Conservation (phyloP, 2,329 filamentous ascomycete genomes). For the Trichoderma koningii region DNA sequence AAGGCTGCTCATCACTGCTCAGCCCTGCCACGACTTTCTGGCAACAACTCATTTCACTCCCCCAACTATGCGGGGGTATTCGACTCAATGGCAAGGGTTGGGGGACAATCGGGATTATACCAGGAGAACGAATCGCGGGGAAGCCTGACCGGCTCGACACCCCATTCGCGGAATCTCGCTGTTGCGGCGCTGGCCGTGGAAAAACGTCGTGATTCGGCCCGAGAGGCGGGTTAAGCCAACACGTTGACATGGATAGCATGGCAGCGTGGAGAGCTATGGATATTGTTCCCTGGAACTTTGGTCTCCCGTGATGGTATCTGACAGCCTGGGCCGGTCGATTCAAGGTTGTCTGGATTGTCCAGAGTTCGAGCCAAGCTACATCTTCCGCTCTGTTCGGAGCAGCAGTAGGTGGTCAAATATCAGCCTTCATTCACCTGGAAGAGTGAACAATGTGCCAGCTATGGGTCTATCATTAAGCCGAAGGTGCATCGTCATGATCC, state of each 20-base stretch:
- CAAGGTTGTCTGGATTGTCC: too few relatives aligned
- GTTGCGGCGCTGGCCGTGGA: constrained; percentile 9
- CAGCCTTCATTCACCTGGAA: too few relatives aligned
- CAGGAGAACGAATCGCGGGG: constrained; percentile 24
- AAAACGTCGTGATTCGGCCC: constrained; percentile 18
- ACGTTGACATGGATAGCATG: not conserved
- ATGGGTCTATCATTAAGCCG: too few relatives aligned
- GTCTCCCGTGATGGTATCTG: not conserved
- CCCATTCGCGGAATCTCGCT: constrained; percentile 27
- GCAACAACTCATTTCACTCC: not conserved
- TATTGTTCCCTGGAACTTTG: not conserved
- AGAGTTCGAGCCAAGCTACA: too few relatives aligned
- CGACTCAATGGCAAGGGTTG: not conserved
- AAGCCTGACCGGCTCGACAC: constrained; percentile 10
- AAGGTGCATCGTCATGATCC: constrained; percentile 1
- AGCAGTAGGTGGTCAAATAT: too few relatives aligned
- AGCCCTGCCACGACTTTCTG: not conserved
- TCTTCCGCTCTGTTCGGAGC: too few relatives aligned
- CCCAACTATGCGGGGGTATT: constrained; percentile 10
- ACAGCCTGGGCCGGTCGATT: not conserved
- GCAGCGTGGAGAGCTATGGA: too few relatives aligned
- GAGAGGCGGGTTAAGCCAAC: constrained; percentile 9
- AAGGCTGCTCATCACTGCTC: not conserved
- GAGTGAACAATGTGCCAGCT: too few relatives aligned
- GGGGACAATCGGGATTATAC: not conserved